These are phyloP conservation scores for Astrothelium macrocarpum DNA, from an alignment of 495 filamentous ascomycete genomes.

Conservation along the genomic window DNA sequence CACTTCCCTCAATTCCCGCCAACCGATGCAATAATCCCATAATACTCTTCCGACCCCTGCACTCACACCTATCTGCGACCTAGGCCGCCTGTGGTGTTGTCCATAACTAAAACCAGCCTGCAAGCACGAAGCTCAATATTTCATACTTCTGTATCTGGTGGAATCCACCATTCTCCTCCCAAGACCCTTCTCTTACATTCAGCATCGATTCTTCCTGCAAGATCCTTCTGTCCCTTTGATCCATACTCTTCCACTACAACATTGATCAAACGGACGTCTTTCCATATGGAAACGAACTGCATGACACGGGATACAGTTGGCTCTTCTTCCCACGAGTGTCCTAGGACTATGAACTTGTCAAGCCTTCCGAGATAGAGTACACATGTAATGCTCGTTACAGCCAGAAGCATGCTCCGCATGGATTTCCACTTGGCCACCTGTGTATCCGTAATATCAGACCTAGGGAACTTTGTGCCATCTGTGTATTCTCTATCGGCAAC, in stretches of 20 bases:
- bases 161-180: neutral
- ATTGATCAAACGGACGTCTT: neutral
- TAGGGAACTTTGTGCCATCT: neutral
- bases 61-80: too few relatives aligned
- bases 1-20: too few relatives aligned
- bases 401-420: neutral
- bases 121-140: neutral
- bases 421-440: neutral
- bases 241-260: neutral
- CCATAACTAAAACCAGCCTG: neutral
- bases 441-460: neutral
- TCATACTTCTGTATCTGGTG: too few relatives aligned
- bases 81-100: too few relatives aligned
- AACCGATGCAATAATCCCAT: too few relatives aligned
- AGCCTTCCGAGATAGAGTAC: neutral
- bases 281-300: neutral
- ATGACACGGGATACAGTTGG: neutral
- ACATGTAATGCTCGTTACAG: neutral
- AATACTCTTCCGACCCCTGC: too few relatives aligned
- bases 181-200: neutral
- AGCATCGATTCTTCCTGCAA: neutral
- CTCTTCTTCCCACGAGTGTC: neutral
- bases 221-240: neutral
- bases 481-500: neutral
- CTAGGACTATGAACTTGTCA: neutral